These are phyloP conservation scores for Jackrogersella multiformis DNA, from an alignment of 495 filamentous ascomycete species.

Conservation along the genomic window DNA sequence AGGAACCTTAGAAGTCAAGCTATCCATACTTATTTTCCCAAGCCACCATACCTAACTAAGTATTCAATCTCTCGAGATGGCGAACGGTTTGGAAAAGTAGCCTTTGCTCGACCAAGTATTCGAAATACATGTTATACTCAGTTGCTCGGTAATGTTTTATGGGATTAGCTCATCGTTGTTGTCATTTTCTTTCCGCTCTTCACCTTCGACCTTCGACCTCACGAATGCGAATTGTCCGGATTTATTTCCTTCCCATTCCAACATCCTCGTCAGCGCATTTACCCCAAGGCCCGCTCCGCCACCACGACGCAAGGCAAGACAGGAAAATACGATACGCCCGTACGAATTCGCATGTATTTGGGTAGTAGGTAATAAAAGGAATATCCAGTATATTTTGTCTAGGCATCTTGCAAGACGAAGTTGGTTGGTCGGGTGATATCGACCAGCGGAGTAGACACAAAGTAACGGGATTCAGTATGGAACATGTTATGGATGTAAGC, in stretches of 20 bases:
- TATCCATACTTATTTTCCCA: neutral
- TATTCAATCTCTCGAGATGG: conserved; percentile 25
- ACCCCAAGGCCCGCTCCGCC: conserved; percentile 37
- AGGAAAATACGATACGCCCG: conserved; percentile 13
- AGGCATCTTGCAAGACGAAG: neutral
- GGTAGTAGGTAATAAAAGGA: conserved; percentile 4
- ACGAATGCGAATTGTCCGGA: conserved; percentile 13
- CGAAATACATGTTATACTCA: conserved; percentile 7
- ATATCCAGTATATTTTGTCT: neutral
- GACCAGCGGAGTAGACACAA: neutral
- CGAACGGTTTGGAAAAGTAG: conserved; percentile 16
- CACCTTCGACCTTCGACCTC: conserved; percentile 9
- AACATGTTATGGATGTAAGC: conserved; percentile 71
- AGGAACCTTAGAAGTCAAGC: neutral
- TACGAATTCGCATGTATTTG: conserved; percentile 19
- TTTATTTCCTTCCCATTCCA: conserved; percentile 25
- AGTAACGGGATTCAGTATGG: conserved; percentile 56
- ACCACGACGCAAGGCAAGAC: conserved; percentile 22
- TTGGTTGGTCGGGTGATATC: conserved; percentile 8
- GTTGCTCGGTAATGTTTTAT: conserved; percentile 5
- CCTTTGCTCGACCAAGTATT: conserved; percentile 28
- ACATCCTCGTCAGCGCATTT: conserved; percentile 27
- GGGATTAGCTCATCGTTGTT: neutral
- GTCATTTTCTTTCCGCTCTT: neutral
- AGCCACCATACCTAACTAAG: neutral